These are phyloP conservation scores for Tubosaeta sp. DNA, from an alignment of 768 basidiomycete genomes.

Conservation along the genomic window DNA sequence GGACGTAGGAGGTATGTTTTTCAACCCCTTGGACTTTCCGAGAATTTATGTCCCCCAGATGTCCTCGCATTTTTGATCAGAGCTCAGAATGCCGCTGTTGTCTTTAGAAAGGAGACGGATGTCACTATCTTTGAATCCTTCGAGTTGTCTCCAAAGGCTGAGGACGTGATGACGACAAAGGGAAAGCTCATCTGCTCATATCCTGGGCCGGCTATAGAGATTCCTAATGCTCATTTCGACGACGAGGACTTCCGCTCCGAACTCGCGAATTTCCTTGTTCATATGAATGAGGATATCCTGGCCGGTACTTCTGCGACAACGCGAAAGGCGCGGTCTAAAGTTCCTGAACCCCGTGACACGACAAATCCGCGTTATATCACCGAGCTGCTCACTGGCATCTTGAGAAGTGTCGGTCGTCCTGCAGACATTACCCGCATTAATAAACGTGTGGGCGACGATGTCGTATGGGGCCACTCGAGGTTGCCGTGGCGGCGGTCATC, in stretches of 20 bases:
- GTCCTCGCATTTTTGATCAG: constrained; percentile 35
- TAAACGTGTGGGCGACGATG: constrained; percentile 48
- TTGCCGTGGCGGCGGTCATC: constrained; percentile 48
- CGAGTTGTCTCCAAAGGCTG: constrained; percentile 37
- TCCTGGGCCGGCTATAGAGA: constrained; percentile 40
- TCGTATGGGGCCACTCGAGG: constrained; percentile 36
- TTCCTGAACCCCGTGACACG: constrained; percentile 37
- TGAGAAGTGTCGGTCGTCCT: constrained; percentile 35
- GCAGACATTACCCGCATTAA: constrained; percentile 27
- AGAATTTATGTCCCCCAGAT: constrained; percentile 25
- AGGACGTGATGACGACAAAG: constrained; percentile 32
- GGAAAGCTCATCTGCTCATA: constrained; percentile 45
- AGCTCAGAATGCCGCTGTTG: constrained; percentile 47
- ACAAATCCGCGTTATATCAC: constrained; percentile 43
- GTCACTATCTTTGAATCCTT: constrained; percentile 42
- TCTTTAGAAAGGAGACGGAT: constrained; percentile 31
- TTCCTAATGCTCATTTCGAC: constrained; percentile 29
- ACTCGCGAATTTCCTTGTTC: constrained; percentile 15
- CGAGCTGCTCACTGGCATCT: constrained; percentile 40
- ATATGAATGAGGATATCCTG: constrained; percentile 23
- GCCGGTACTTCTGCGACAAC: constrained; percentile 33
- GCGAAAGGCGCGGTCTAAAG: constrained; percentile 31
- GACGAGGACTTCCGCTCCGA: constrained; percentile 31
- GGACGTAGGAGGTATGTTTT: constrained; percentile 13
- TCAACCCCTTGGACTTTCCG: not conserved